A percentile compares a stretch with the other conserved stretches of the same genome.
Evolutionary conservation across 176 grass and related monocot genomes (phyloP).

Genomic region (Hordeum vulgare): DNA sequence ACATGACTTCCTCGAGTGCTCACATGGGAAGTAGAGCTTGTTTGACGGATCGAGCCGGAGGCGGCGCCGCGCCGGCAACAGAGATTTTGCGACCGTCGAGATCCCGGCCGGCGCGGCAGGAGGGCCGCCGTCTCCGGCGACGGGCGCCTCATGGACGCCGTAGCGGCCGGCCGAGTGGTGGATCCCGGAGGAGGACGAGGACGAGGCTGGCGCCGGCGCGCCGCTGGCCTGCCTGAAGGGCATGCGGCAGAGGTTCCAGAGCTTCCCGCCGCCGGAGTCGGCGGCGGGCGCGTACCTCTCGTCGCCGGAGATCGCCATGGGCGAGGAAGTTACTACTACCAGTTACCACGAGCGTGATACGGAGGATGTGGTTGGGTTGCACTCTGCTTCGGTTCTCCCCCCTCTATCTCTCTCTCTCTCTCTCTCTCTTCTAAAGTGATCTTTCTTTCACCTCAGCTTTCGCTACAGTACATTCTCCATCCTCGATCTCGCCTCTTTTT

Average conservation of each 20-base stretch:
- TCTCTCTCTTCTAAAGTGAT: slow-evolving; percentile 19
- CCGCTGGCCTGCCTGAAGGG: slow-evolving; percentile 66
- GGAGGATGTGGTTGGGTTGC: not conserved
- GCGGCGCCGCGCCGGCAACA: slow-evolving; percentile 61
- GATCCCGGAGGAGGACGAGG: slow-evolving; percentile 52
- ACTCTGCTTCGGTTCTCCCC: not conserved
- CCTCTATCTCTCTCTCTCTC: not conserved
- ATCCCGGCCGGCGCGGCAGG: slow-evolving; percentile 31
- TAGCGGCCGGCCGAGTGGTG: slow-evolving; percentile 52
- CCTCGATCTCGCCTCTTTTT: slow-evolving; percentile 26
- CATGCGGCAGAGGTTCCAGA: slow-evolving; percentile 93
- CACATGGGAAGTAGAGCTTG: slow-evolving; percentile 99
- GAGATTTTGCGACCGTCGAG: slow-evolving; percentile 66
- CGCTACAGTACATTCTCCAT: slow-evolving; percentile 21
- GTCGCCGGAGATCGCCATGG: slow-evolving; percentile 73
- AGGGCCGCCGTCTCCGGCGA: slow-evolving; percentile 16
- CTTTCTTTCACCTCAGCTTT: slow-evolving; percentile 27
- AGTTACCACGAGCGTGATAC: slow-evolving; percentile 10
- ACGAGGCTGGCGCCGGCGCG: slow-evolving; percentile 16
- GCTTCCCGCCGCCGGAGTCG: slow-evolving; percentile 47
- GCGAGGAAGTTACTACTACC: slow-evolving; percentile 9
- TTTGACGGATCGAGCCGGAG: slow-evolving; percentile 82
- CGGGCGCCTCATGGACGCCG: slow-evolving; percentile 34
- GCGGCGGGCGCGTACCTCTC: slow-evolving; percentile 36
- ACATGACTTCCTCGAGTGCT: slow-evolving; percentile 23